Conservation (phyloP, 441 rosid species). For the Pelargonium fulgidum region DNA sequence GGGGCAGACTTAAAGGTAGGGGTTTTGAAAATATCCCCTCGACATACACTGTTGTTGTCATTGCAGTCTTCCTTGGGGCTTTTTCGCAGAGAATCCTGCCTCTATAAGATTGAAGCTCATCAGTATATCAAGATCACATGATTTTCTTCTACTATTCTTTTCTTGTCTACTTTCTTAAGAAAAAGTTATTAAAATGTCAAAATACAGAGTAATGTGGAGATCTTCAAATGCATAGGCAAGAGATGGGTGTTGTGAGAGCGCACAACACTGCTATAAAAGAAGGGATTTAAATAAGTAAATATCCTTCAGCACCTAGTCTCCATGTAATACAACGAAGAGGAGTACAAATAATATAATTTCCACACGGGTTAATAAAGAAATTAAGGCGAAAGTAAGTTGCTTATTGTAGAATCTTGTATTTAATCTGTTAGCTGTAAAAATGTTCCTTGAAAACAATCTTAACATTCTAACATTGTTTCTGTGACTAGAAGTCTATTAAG, state of each 20-base stretch:
- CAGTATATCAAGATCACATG: background rate
- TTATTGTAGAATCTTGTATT: background rate
- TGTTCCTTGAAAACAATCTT: no score
- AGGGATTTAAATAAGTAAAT: background rate
- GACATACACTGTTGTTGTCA: slow-evolving; percentile 32
- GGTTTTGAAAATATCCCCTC: slow-evolving; percentile 42
- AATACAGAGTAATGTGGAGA: background rate
- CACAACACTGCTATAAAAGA: background rate
- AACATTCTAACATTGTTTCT: no score
- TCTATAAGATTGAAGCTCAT: background rate
- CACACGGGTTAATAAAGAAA: background rate
- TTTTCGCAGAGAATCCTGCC: slow-evolving; percentile 30
- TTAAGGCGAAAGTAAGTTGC: background rate
- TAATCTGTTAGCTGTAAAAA: background rate
- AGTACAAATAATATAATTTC: background rate
- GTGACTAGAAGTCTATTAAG: no score
- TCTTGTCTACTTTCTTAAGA: background rate
- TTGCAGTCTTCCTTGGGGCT: slow-evolving; percentile 35
- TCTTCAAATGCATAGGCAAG: background rate
- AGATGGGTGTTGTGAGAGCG: background rate
- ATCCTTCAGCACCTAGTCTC: background rate
- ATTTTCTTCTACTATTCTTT: background rate
- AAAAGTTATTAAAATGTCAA: background rate
- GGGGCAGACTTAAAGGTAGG: slow-evolving; percentile 57
- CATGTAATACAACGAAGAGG: background rate